phyloP scores from a whole-genome alignment of 345 rosid genomes.

The Salix exigua region DNA sequence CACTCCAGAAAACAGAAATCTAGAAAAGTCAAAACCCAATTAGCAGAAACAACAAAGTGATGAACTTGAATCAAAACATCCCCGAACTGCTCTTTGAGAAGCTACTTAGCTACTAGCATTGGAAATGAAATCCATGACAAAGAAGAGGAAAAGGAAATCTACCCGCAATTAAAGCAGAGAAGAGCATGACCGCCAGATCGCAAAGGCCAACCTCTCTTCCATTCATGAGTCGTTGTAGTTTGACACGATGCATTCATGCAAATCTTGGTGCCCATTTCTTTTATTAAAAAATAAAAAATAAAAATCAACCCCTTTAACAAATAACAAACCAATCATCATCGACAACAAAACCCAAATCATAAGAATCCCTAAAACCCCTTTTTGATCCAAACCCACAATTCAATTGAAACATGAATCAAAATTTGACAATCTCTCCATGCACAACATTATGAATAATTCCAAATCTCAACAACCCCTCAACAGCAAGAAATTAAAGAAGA shows the following conservation, averaged over 20 bases:
- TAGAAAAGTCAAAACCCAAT: neutral
- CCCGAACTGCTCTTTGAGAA: slow-evolving; percentile 15
- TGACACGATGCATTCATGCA: slow-evolving; percentile 76
- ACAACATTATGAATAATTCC: neutral
- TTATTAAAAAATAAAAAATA: neutral
- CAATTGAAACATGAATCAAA: neutral
- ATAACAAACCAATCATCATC: neutral
- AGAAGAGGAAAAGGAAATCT: slow-evolving; percentile 5
- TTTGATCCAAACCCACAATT: slow-evolving; percentile 1
- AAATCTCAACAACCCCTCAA: neutral
- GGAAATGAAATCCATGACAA: neutral
- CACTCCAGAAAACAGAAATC: neutral
- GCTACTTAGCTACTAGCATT: neutral
- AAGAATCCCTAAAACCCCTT: slow-evolving; percentile 6
- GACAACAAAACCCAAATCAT: neutral
- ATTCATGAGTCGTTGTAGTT: slow-evolving; percentile 44
- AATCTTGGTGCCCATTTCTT: slow-evolving; percentile 55
- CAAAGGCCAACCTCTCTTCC: slow-evolving; percentile 87
- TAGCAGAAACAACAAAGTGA: neutral
- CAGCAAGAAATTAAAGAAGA: neutral
- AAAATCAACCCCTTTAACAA: slow-evolving; percentile 2
- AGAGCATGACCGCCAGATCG: slow-evolving; percentile 73
- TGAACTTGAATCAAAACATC: slow-evolving; percentile 8
- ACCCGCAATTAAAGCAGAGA: slow-evolving; percentile 92
- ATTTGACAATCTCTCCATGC: neutral